Evolutionary conservation across 129 eudicot genomes (phyloP), one percentile per base, ranked within the genome.

Genomic region (Tagetes erecta): DNA sequence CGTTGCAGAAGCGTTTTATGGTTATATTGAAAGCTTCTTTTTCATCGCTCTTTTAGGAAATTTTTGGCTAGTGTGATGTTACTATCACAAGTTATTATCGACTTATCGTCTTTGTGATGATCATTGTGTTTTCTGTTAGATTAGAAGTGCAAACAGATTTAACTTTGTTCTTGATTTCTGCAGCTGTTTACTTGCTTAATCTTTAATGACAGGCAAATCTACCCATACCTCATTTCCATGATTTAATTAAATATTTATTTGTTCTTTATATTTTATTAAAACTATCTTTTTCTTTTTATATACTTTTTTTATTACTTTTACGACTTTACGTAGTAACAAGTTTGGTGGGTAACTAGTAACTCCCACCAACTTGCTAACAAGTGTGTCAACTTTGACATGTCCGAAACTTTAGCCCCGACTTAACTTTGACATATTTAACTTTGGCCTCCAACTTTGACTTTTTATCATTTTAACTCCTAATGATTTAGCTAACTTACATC

Each of bases 31-130:
- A 65, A 56, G 4, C 45, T 35, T 27, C 14, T 72, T 78, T 12
- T 40, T 56, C 27, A 20, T 77, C 73, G 8, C 55, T 65, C 41
- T 36, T 36, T 65, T 79, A 79, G 78, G 74, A 35, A 72, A 13
- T 72, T 70, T 76, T 71, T 71, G 74, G 44, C 41, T 72, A 72
- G 78, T 79, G 8, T 56, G 70, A 72, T 65, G 66, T 63, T 72
- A 58, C 63, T 44, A 10, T 79, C 35, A 27, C 73, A 64, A 35
- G 77, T 63, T 78, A 14, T 63, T 64, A 4, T 20, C 27, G 27
- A 20, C 27, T 20, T 20, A 60, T 70, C 40, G 65, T 71, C 47
- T 39, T 78, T 47, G 45, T 78, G 76, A 35, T 12, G 53, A 36
- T 67, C 50, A 1, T 27, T 47, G 60, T 79, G 68, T 72, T 72